These are phyloP conservation scores for Daedalea quercina DNA, from an alignment of 768 basidiomycete genomes.

Conservation along the genomic window DNA sequence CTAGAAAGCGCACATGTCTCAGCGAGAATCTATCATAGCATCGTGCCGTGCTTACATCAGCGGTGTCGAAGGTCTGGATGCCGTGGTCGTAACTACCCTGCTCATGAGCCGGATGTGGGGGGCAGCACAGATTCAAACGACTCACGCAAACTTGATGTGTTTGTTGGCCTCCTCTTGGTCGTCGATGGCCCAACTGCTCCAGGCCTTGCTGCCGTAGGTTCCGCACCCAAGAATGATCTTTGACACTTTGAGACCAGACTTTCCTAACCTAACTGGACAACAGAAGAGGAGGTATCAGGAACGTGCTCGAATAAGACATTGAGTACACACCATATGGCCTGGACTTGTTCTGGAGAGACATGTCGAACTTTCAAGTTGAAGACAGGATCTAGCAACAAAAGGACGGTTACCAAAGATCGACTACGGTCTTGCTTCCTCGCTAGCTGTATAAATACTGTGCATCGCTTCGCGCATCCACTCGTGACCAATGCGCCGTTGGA, in stretches of 20 bases:
- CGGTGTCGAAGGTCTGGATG: slow-evolving; percentile 30
- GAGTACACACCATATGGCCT: too few relatives aligned
- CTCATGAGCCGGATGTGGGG: too few relatives aligned
- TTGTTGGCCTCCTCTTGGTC: slow-evolving; percentile 25
- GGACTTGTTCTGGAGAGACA: too few relatives aligned
- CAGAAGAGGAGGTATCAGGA: background rate
- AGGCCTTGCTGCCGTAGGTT: slow-evolving; percentile 6
- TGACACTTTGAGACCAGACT: slow-evolving; percentile 34
- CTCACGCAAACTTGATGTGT: slow-evolving; percentile 34
- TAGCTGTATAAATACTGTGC: too few relatives aligned
- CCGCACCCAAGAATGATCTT: slow-evolving; percentile 28
- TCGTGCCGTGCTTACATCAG: slow-evolving; percentile 10
- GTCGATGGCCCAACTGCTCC: slow-evolving; percentile 17
- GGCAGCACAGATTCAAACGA: too few relatives aligned
- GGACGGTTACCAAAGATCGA: too few relatives aligned
- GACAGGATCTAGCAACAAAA: too few relatives aligned
- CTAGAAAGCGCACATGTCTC: background rate
- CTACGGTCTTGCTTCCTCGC: too few relatives aligned
- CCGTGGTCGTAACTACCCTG: slow-evolving; percentile 26
- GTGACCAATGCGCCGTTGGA: too few relatives aligned
- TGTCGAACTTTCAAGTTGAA: too few relatives aligned
- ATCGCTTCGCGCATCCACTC: too few relatives aligned
- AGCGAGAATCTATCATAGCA: background rate
- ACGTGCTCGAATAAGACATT: too few relatives aligned
- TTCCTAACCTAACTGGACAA: slow-evolving; percentile 33